A percentile compares a stretch with the other conserved stretches of the same genome.
phyloP scores from a whole-genome alignment of 2,329 filamentous ascomycete genomes.

The Huntiella decipiens region DNA sequence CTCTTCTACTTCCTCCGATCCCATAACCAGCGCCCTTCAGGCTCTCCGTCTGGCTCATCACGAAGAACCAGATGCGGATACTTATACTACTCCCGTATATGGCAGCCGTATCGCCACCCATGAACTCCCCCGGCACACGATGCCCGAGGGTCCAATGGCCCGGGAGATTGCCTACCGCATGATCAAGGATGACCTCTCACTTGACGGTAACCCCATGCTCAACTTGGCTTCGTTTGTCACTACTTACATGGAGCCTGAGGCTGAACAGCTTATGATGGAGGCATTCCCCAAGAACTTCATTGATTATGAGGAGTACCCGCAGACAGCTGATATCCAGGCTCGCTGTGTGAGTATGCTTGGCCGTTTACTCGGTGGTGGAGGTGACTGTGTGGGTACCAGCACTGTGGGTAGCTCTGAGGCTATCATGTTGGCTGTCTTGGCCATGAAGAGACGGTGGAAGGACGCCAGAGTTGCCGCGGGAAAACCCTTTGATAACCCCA shows the following conservation, averaged over 20 bases:
- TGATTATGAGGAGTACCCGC: constrained; percentile 71
- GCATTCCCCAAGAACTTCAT: constrained; percentile 91
- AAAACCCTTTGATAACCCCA: constrained; percentile 62
- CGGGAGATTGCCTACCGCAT: constrained; percentile 83
- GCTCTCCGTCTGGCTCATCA: constrained; percentile 27
- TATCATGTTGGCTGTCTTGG: constrained; percentile 64
- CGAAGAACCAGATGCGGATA: constrained; percentile 27
- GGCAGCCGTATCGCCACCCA: constrained; percentile 66
- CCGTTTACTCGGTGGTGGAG: constrained; percentile 57
- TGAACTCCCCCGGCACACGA: constrained; percentile 66
- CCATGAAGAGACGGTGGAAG: constrained; percentile 93
- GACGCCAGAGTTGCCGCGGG: constrained; percentile 68
- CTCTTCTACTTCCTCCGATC: constrained; percentile 13
- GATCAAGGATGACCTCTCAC: constrained; percentile 86
- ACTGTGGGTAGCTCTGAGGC: constrained; percentile 81
- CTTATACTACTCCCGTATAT: constrained; percentile 65
- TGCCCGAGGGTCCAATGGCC: constrained; percentile 83
- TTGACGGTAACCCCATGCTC: constrained; percentile 81
- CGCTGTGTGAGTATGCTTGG: constrained; percentile 85
- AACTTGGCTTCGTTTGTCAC: constrained; percentile 85
- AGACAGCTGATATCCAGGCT: constrained; percentile 73
- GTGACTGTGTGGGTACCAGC: constrained; percentile 64
- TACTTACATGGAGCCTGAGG: constrained; percentile 95
- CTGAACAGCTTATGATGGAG: constrained; percentile 87
- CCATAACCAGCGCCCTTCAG: constrained; percentile 20